Base-by-base conservation (phyloP, 176 grass and related monocot species). In the Oryza punctata region DNA sequence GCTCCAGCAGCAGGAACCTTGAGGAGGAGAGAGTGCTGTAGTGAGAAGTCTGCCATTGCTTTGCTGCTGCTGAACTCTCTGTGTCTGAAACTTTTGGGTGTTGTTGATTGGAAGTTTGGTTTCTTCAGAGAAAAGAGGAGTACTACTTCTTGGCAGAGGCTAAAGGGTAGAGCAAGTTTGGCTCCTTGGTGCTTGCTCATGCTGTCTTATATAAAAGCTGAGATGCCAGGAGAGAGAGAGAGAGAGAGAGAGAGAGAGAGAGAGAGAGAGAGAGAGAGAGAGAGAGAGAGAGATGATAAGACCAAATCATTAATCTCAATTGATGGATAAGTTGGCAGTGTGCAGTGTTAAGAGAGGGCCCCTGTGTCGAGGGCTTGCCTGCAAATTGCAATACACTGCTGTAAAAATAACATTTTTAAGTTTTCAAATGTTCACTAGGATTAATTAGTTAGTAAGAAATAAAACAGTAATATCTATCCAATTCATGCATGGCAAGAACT, bases 301-400 rank as follows among this genome's bases (percentile, higher is more conserved):
- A 73, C 72, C 82, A 90, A 87, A 84, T 87, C 84, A 87, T 90
- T 87, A 70, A 88, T 91, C 77, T 85, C 77, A 80, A 77, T 81
- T 88, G 59, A 85, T 85, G 85, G 81, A 85, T 91, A 82, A 77
- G 85, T 77, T 88, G 72, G 84, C 89, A 84, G 80, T 75, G 80
- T 61, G 77, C 77, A 88, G 57, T 88, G 77, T 85, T 85, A 81
- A 68, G 72, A 83, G 75, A 69, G 88, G 88, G 75, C 1, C 88
- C 80, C 67, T 83, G 37, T 83, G 87, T 78, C 46, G 21, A 85
- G 77, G 50, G 54, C 43, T 59, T 50, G 71, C 71, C 65, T 65
- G 57, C 57, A 61, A 61, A 61, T 61, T 11, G 7, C 57, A 24
- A n/a, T 57, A 57, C 7, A 57, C 23, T 61, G 57, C 57, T 61